A percentile compares a stretch with the other conserved stretches of the same genome.
Conservation (phyloP, 208 protist species). For the Trypanosoma rangeli region DNA sequence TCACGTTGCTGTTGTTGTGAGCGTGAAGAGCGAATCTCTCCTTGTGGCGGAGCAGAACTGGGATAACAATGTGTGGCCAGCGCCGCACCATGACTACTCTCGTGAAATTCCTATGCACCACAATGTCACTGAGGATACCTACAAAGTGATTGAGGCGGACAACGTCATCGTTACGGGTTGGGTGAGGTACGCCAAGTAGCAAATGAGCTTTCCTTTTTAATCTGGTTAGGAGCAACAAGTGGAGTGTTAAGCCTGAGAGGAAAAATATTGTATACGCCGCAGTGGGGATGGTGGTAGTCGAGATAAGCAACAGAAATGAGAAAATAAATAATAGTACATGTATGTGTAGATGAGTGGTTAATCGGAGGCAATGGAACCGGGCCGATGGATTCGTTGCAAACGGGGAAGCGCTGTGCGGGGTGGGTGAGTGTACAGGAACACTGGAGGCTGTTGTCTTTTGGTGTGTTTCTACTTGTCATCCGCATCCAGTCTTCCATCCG, state of each 20-base stretch:
- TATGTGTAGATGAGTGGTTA: no score
- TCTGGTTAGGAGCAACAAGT: background rate
- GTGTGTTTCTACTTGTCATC: no score
- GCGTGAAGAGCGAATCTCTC: constrained; percentile 36
- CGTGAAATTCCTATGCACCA: constrained; percentile 26
- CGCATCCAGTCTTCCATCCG: no score
- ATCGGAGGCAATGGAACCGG: no score
- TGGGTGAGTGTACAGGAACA: no score
- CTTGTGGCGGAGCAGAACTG: constrained; percentile 88
- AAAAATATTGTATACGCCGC: background rate
- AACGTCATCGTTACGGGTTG: constrained; percentile 34
- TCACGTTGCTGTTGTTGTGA: constrained; percentile 77
- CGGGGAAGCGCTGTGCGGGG: no score
- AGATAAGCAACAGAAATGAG: no score
- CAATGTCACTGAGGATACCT: background rate
- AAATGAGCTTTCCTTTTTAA: background rate
- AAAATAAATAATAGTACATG: no score
- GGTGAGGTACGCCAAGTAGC: constrained; percentile 37
- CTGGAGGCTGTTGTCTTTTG: no score
- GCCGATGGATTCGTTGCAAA: no score
- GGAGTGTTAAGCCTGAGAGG: background rate
- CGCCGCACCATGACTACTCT: constrained; percentile 72
- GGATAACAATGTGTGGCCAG: constrained; percentile 59
- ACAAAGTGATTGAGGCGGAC: constrained; percentile 33
- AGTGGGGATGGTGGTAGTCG: no score